These are phyloP conservation scores for Tilletiopsis washingtonensis DNA, from an alignment of 1,284 basidiomycete genomes.

Conservation along the genomic window DNA sequence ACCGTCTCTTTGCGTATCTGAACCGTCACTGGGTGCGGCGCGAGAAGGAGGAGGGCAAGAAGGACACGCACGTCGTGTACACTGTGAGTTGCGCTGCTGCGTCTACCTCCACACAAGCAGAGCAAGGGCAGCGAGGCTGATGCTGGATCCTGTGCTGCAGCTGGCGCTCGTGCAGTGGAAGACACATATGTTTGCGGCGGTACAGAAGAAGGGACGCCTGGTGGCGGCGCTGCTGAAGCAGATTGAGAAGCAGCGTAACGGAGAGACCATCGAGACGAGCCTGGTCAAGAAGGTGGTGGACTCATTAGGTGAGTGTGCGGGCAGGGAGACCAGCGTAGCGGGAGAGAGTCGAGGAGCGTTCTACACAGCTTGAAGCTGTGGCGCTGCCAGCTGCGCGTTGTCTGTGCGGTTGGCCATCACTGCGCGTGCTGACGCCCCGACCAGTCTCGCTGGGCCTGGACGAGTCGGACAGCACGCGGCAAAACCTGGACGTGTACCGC, in stretches of 20 bases:
- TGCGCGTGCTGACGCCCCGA: too few relatives aligned
- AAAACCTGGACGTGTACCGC: slow-evolving; percentile 88
- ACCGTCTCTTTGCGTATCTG: slow-evolving; percentile 77
- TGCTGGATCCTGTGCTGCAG: slow-evolving; percentile 53
- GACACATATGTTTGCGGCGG: slow-evolving; percentile 75
- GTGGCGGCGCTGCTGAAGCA: slow-evolving; percentile 77
- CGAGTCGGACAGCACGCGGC: slow-evolving; percentile 79
- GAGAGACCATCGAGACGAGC: slow-evolving; percentile 84
- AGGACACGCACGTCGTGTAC: slow-evolving; percentile 89
- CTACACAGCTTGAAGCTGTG: too few relatives aligned
- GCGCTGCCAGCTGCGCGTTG: too few relatives aligned
- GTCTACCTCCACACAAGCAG: too few relatives aligned
- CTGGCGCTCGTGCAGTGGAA: slow-evolving; percentile 95
- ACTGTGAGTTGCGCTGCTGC: slow-evolving; percentile 63
- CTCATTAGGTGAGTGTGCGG: slow-evolving; percentile 61
- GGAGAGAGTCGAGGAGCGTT: too few relatives aligned
- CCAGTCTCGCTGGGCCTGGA: slow-evolving; percentile 81
- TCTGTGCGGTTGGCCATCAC: too few relatives aligned
- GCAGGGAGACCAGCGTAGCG: too few relatives aligned
- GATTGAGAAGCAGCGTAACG: slow-evolving; percentile 87
- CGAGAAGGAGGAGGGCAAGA: slow-evolving; percentile 93
- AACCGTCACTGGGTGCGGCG: slow-evolving; percentile 99
- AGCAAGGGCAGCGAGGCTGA: too few relatives aligned
- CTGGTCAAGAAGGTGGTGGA: slow-evolving; percentile 94
- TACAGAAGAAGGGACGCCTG: slow-evolving; percentile 71